Evolutionary conservation across 495 filamentous ascomycete genomes (phyloP).

Genomic region (Trichoderma virens): DNA sequence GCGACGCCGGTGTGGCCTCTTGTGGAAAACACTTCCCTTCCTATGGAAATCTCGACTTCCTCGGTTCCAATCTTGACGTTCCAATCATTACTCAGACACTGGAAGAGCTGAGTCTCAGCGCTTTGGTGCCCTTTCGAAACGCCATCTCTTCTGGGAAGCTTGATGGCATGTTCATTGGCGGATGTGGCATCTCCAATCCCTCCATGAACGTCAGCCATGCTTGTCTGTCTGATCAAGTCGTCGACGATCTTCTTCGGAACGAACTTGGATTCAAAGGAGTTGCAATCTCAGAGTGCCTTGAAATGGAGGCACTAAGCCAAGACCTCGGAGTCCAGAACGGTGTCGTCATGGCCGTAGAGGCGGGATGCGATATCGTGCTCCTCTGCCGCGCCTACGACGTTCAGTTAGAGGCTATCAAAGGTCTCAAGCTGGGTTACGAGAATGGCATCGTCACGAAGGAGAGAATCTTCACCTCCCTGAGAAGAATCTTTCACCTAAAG

Average conservation of each 20-base stretch:
- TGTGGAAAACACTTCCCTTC: constrained; percentile 92
- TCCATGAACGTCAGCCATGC: constrained; percentile 89
- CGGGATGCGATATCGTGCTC: constrained; percentile 79
- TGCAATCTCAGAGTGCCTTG: constrained; percentile 89
- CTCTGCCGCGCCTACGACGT: constrained; percentile 78
- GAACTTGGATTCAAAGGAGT: constrained; percentile 83
- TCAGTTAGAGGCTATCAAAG: constrained; percentile 79
- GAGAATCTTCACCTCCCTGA: constrained; percentile 67
- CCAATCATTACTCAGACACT: constrained; percentile 87
- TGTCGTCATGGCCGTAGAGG: constrained; percentile 89
- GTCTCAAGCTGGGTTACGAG: constrained; percentile 75
- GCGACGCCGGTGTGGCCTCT: constrained; percentile 73
- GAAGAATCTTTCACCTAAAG: constrained; percentile 67
- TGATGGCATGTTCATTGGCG: constrained; percentile 89
- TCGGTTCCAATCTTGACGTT: constrained; percentile 77
- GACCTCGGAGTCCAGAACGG: constrained; percentile 90
- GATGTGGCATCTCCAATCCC: constrained; percentile 77
- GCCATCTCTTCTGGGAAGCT: constrained; percentile 68
- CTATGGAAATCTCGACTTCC: constrained; percentile 86
- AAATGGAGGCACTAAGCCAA: constrained; percentile 86
- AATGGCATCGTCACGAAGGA: constrained; percentile 72
- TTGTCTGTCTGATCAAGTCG: constrained; percentile 82
- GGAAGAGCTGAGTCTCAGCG: constrained; percentile 76
- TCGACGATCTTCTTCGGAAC: constrained; percentile 72
- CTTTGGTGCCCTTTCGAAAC: constrained; percentile 79